A percentile compares a stretch with the other conserved stretches of the same genome.
These are phyloP conservation scores for Xanthoparmelia taractica DNA, from an alignment of 495 filamentous ascomycete species.

Conservation along the genomic window DNA sequence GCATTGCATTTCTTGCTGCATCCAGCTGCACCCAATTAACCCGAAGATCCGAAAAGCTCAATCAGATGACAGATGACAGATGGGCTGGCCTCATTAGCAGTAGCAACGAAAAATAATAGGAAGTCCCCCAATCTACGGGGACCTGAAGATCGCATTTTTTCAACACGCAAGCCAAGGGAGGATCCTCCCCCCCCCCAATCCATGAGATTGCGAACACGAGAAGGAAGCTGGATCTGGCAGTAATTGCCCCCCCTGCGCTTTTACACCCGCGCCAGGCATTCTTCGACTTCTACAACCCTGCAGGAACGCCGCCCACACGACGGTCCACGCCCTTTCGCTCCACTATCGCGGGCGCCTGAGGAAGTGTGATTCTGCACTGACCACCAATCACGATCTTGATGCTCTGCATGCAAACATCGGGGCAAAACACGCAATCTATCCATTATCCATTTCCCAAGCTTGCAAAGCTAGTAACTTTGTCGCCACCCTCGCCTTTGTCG, in stretches of 20 bases:
- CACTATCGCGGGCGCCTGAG: background rate
- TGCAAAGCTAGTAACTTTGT: too few species aligned
- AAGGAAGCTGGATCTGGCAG: background rate
- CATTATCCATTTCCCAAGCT: too few species aligned
- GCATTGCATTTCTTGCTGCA: too few species aligned
- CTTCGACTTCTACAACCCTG: background rate
- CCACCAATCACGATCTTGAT: background rate
- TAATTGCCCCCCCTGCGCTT: background rate
- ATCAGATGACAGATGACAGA: slow-evolving; percentile 1
- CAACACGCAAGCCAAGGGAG: too few species aligned
- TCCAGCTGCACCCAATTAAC: background rate
- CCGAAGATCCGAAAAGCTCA: background rate
- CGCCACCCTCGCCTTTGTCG: background rate
- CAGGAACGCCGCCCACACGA: slow-evolving; percentile 5
- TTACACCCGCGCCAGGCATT: background rate
- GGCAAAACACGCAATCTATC: background rate
- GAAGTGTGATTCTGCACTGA: background rate
- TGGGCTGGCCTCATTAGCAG: background rate
- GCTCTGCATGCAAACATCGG: background rate
- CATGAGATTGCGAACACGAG: background rate
- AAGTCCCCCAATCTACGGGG: background rate
- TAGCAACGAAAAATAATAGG: slow-evolving; percentile 12
- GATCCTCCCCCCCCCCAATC: background rate
- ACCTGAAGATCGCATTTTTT: background rate
- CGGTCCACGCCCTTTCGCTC: background rate